These are phyloP conservation scores for Eucalyptus cloeziana DNA, from an alignment of 345 rosid species.

Conservation along the genomic window DNA sequence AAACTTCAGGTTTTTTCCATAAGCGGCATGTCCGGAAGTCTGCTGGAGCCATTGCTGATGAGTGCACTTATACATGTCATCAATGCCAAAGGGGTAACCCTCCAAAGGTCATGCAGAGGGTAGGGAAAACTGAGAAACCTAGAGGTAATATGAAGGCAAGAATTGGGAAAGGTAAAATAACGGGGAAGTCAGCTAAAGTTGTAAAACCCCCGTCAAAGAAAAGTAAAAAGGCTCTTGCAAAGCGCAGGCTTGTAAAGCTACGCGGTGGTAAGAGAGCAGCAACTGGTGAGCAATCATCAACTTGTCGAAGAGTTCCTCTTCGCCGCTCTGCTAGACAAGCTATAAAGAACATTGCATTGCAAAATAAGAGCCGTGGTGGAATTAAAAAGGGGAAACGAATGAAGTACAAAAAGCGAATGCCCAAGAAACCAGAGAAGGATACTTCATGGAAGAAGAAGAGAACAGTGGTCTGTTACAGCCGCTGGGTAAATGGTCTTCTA, in stretches of 20 bases:
- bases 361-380: constrained; percentile 20
- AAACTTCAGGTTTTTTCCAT: constrained; percentile 62
- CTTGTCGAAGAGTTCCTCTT: constrained; percentile 52
- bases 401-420: constrained; percentile 18
- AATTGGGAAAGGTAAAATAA: constrained; percentile 8
- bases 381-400: constrained; percentile 17
- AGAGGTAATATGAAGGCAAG: constrained; percentile 19
- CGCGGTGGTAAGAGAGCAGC: constrained; percentile 3
- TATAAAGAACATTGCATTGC: constrained; percentile 27
- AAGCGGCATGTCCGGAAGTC: constrained; percentile 66
- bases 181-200: constrained; percentile 9
- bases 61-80: constrained; percentile 49
- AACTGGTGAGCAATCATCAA: constrained; percentile 8
- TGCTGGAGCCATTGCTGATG: constrained; percentile 20
- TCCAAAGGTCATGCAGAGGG: constrained; percentile 7
- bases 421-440: constrained; percentile 24
- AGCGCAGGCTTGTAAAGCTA: constrained; percentile 10
- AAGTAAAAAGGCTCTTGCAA: constrained; percentile 14
- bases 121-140: constrained; percentile 18
- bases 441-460: constrained; percentile 48
- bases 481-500: constrained; percentile 83
- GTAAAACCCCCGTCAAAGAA: constrained; percentile 18
- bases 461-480: constrained; percentile 36
- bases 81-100: constrained; percentile 37
- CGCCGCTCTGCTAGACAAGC: constrained; percentile 75